Evolutionary conservation across 768 basidiomycete genomes (phyloP).

Genomic region (Termitomyces sp.): DNA sequence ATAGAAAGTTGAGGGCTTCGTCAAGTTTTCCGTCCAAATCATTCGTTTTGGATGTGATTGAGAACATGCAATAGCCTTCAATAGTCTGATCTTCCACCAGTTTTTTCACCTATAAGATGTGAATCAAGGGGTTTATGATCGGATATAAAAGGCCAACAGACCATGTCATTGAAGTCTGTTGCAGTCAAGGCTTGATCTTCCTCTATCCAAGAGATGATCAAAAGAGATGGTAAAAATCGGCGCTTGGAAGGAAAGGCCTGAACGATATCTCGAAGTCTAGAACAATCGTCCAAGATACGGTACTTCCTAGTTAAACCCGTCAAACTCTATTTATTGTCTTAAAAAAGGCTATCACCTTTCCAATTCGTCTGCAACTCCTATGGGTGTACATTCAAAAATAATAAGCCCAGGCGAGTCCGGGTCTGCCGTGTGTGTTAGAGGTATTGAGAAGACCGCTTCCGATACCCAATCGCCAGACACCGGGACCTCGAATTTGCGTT

Average conservation of each 20-base stretch:
- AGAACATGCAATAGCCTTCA: constrained; percentile 36
- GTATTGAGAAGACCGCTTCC: constrained; percentile 58
- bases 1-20: constrained; percentile 30
- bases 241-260: constrained; percentile 45
- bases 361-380: constrained; percentile 57
- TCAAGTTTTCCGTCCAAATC: constrained; percentile 56
- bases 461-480: constrained; percentile 56
- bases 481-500: constrained; percentile 69
- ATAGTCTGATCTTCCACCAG: constrained; percentile 37
- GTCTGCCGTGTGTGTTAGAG: constrained; percentile 25
- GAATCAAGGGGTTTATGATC: background rate
- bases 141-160: constrained; percentile 20
- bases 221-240: constrained; percentile 56
- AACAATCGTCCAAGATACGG: constrained; percentile 64
- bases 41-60: constrained; percentile 43
- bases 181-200: constrained; percentile 28
- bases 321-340: constrained; percentile 3
- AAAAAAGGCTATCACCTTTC: constrained; percentile 42
- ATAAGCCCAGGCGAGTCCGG: constrained; percentile 56
- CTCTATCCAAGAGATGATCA: constrained; percentile 58
- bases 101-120: constrained; percentile 37
- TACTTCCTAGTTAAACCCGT: constrained; percentile 45
- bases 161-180: constrained; percentile 58
- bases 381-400: constrained; percentile 70
- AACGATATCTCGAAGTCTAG: constrained; percentile 61